Conservation (phyloP, 108 stramenopile genomes). For the Craspedostauros australis region DNA sequence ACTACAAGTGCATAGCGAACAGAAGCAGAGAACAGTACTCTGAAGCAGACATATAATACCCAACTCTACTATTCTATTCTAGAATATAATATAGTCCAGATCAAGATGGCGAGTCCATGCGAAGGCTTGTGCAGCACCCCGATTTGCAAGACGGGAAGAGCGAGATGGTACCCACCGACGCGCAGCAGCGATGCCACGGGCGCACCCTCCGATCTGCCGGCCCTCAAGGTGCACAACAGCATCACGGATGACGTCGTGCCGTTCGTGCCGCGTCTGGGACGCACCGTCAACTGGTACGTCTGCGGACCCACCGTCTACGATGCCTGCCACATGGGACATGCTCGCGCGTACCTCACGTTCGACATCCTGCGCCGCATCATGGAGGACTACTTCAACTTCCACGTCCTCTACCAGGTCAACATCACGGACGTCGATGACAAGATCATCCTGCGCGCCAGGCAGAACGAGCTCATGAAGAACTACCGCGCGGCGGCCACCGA, state of each 20-base stretch:
- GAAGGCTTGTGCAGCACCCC: constrained; percentile 30
- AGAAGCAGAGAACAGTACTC: no score
- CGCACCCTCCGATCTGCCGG: constrained; percentile 10
- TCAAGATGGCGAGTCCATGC: no score
- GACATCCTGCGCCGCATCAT: constrained; percentile 97
- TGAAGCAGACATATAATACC: no score
- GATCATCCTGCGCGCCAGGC: constrained; percentile 86
- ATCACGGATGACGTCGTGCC: constrained; percentile 27
- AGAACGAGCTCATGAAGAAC: constrained; percentile 51
- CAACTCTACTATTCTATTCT: no score
- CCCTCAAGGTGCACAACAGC: constrained; percentile 32
- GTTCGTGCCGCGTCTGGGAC: constrained; percentile 22
- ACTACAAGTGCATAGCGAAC: no score
- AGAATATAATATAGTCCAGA: no score
- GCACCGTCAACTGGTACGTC: constrained; percentile 61
- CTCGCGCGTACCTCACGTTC: constrained; percentile 94
- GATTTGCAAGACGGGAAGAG: constrained; percentile 22
- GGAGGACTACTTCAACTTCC: constrained; percentile 91
- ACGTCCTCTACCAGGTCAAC: constrained; percentile 84
- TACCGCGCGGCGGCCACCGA: constrained; percentile 33
- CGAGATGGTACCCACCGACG: constrained; percentile 28
- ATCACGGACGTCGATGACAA: constrained; percentile 99
- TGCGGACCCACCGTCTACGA: constrained; percentile 99
- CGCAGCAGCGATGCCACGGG: background rate
- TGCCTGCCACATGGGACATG: constrained; percentile 95